These are phyloP conservation scores for Boeremia exigua DNA, from an alignment of 2,329 filamentous ascomycete genomes.

Conservation along the genomic window DNA sequence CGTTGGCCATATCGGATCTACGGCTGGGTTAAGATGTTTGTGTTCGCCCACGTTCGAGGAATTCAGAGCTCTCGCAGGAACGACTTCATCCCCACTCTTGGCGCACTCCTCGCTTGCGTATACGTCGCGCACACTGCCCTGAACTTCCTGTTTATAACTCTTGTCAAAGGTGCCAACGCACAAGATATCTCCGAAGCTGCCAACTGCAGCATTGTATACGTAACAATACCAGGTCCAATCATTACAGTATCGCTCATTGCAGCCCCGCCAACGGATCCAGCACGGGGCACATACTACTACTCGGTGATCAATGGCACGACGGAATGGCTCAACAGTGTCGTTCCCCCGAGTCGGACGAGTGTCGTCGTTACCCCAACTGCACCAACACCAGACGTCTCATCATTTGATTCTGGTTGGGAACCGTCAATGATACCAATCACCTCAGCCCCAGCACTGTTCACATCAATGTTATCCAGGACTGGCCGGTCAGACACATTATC, in stretches of 20 bases:
- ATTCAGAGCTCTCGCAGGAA: conserved; percentile 14
- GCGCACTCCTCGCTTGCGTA: conserved; percentile 14
- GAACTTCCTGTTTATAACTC: conserved; percentile 24
- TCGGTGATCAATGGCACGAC: conserved; percentile 43
- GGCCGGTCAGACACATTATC: neutral
- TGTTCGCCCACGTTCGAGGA: conserved; percentile 17
- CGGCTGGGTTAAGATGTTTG: conserved; percentile 3
- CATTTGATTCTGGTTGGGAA: neutral
- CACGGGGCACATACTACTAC: conserved; percentile 42
- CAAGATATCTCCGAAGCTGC: conserved; percentile 27
- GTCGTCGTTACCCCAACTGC: conserved; percentile 13
- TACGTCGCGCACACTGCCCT: conserved; percentile 28
- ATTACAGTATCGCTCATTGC: conserved; percentile 43
- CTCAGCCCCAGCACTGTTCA: neutral
- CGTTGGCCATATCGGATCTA: conserved; percentile 30
- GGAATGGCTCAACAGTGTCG: conserved; percentile 37
- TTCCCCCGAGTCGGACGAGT: conserved; percentile 34
- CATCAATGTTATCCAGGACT: neutral
- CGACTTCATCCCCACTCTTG: conserved; percentile 25
- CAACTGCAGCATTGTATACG: conserved; percentile 42
- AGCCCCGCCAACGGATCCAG: conserved; percentile 30
- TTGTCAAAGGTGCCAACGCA: conserved; percentile 32
- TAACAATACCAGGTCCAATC: conserved; percentile 40
- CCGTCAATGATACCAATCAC: neutral
- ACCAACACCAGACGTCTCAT: conserved; percentile 8